Evolutionary conservation across 805 yeast genomes (phyloP), one percentile per base, ranked within the genome.

Genomic region (Blastobotrys terrestris): DNA sequence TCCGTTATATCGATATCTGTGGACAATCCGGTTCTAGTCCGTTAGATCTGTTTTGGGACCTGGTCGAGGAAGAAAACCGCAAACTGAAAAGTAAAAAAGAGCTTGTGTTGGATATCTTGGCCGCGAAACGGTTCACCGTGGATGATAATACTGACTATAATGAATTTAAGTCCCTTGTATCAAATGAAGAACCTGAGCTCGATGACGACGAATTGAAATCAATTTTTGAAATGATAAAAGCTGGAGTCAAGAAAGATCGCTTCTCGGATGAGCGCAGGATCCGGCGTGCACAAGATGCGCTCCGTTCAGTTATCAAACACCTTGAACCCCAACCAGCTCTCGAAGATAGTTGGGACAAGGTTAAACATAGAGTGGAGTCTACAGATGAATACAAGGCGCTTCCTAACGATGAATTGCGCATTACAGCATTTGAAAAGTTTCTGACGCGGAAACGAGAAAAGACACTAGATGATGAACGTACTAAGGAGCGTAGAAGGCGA

Each of bases 21-120:
- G 96, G 95, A 0, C 75, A 90, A 51, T 73, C 78, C 45, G 96
- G 96, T 0, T 88, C 96, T 0, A 76, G 82, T 1, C 85, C 96
- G 0, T 62, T 83, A 43, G 95, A 89, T 57, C 67, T 87, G 42
- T 89, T 85, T 64, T 78, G 87, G 79, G 96, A 90, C 64, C 61
- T 77, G 0, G 75, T 85, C 2, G 90, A 85, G 58, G 83, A 79
- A 52, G 81, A 80, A 59, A 74, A 77, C 35, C 77, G 81, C 51
- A 61, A 73, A 1, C 63, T 86, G 45, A 77, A 76, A 54, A 80
- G 82, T 19, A 80, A 81, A 62, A 78, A 78, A 51, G 87, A 83
- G 49, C 67, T 84, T 43, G 77, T 82, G 1, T 77, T 78, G 49
- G 82, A 77, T 56, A 65, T 77, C 3, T 59, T 84, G 26, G 66